Evolutionary conservation across 2,329 filamentous ascomycete species (phyloP).

Genomic region (Monosporascus sp.): DNA sequence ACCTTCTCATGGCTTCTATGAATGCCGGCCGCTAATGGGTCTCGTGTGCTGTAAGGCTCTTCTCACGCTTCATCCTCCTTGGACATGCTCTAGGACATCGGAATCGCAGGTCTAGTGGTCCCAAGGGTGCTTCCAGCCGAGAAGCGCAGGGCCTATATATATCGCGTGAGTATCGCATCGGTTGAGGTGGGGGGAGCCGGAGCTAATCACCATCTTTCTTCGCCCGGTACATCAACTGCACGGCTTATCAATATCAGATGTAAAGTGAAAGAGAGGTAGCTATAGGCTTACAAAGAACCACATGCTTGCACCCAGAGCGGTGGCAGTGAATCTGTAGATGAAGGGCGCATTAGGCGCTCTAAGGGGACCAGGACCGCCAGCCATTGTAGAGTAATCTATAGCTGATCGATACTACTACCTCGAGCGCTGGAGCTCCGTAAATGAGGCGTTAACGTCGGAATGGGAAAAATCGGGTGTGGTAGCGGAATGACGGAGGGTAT

Average conservation of each 20-base stretch:
- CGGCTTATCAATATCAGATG: slow-evolving; percentile 7
- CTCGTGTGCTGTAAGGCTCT: slow-evolving; percentile 1
- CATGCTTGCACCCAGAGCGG: slow-evolving; percentile 88
- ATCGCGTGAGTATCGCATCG: slow-evolving; percentile 15
- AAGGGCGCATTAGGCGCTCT: slow-evolving; percentile 42
- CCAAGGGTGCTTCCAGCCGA: slow-evolving; percentile 97
- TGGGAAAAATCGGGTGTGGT: background rate
- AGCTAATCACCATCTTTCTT: slow-evolving; percentile 77
- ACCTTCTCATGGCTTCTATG: slow-evolving; percentile 7
- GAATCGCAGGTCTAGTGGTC: slow-evolving; percentile 62
- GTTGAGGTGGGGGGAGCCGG: background rate
- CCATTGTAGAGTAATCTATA: slow-evolving; percentile 27
- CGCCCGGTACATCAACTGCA: slow-evolving; percentile 87
- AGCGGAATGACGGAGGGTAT: background rate
- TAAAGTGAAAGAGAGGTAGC: background rate
- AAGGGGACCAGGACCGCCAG: slow-evolving; percentile 23
- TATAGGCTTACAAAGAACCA: slow-evolving; percentile 84
- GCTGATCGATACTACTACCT: background rate
- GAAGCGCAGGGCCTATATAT: slow-evolving; percentile 59
- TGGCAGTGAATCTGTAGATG: slow-evolving; percentile 81
- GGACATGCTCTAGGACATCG: background rate
- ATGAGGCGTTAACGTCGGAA: background rate
- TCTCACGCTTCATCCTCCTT: slow-evolving; percentile 4
- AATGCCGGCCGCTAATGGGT: background rate
- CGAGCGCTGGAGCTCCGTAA: too few relatives aligned